Evolutionary conservation across 1,284 basidiomycete species (phyloP).

Genomic region (Ceratobasidium sp.): DNA sequence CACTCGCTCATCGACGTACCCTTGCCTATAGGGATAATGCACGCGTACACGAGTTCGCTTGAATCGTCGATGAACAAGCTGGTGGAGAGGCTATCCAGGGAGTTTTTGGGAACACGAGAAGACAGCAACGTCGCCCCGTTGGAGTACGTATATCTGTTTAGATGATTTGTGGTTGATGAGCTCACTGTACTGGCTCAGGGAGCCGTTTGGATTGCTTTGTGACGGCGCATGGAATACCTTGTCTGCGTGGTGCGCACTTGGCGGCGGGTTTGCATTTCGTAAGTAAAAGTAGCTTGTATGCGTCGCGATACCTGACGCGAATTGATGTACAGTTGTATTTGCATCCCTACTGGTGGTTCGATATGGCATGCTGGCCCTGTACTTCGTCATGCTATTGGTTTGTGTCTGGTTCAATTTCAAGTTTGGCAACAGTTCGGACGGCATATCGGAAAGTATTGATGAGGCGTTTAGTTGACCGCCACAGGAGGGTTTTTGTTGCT

Average conservation of each 20-base stretch:
- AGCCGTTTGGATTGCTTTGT: not conserved
- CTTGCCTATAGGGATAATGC: not conserved
- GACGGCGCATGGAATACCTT: not conserved
- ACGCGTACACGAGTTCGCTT: not conserved
- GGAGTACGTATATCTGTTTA: no score
- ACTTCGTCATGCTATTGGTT: not conserved
- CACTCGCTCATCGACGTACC: constrained; percentile 1
- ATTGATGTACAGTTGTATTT: not conserved
- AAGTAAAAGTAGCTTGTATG: not conserved
- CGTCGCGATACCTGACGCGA: not conserved
- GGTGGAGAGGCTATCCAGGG: not conserved
- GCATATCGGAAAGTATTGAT: not conserved
- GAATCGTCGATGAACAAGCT: constrained; percentile 3
- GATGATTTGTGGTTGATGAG: no score
- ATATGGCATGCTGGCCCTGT: constrained; percentile 11
- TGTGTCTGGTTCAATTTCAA: constrained; percentile 16
- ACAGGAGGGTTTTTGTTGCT: no score
- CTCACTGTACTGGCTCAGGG: not conserved
- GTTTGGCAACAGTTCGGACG: not conserved
- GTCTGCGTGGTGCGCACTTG: constrained; percentile 1
- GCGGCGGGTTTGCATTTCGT: not conserved
- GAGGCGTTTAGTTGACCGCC: not conserved
- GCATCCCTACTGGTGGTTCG: not conserved
- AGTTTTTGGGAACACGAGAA: not conserved
- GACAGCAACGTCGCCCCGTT: no score